Conservation (phyloP, 306 rosid species). For the Alnus glutinosa region DNA sequence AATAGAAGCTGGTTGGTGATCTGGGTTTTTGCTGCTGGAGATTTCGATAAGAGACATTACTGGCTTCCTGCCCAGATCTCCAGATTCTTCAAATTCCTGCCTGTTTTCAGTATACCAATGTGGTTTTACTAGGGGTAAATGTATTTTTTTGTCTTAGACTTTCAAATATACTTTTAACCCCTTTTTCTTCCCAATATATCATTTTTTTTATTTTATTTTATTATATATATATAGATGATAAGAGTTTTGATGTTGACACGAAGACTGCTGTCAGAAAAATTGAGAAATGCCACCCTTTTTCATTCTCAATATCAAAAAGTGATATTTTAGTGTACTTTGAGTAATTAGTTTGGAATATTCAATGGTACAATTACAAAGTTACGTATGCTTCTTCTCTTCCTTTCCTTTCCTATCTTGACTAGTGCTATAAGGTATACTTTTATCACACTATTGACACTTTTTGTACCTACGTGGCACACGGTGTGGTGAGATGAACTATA, state of each 20-base stretch:
- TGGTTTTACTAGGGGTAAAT: background rate
- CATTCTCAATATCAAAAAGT: background rate
- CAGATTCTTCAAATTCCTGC: background rate
- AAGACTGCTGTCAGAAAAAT: background rate
- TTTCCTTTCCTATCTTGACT: too few relatives aligned
- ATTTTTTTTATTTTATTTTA: background rate
- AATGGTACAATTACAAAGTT: too few relatives aligned
- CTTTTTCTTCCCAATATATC: background rate
- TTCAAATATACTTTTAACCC: background rate
- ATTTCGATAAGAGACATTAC: slow-evolving; percentile 38
- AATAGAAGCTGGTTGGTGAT: slow-evolving; percentile 39
- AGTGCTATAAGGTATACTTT: too few relatives aligned
- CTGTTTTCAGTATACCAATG: slow-evolving; percentile 4
- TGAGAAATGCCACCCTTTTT: background rate
- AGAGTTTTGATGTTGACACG: background rate
- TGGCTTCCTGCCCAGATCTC: slow-evolving; percentile 1
- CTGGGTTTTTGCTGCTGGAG: slow-evolving; percentile 41
- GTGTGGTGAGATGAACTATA: too few relatives aligned
- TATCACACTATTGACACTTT: too few relatives aligned
- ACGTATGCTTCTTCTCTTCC: too few relatives aligned
- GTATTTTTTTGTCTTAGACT: slow-evolving; percentile 2
- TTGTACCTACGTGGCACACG: too few relatives aligned
- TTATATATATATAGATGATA: background rate
- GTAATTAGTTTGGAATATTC: too few relatives aligned
- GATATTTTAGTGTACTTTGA: background rate